Conservation (phyloP, 345 rosid species). For the Aquilaria sinensis region DNA sequence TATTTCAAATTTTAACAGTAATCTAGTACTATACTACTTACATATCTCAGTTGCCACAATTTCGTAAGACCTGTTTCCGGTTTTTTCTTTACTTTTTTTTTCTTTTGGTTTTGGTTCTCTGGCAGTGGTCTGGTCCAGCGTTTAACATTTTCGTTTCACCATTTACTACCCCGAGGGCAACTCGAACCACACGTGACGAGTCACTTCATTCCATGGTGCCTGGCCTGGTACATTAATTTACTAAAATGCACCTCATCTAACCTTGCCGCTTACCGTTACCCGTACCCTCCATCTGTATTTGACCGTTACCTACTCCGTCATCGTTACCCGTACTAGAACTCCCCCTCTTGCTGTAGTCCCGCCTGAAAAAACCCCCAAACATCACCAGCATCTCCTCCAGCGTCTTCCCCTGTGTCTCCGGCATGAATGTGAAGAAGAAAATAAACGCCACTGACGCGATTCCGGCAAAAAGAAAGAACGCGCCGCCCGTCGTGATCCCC, state of each 20-base stretch:
- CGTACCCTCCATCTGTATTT: conserved; percentile 19
- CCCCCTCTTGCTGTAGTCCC: conserved; percentile 11
- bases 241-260: neutral
- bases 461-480: conserved; percentile 61
- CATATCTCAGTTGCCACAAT: too few species aligned
- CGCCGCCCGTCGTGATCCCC: conserved; percentile 70
- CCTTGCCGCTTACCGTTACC: neutral
- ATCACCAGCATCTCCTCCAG: conserved; percentile 77
- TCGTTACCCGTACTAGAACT: conserved; percentile 13
- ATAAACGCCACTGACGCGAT: conserved; percentile 45
- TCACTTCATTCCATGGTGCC: too few species aligned
- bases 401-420: conserved; percentile 80
- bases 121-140: too few species aligned
- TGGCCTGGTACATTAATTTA: too few species aligned
- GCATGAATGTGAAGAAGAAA: conserved; percentile 52
- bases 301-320: conserved; percentile 7
- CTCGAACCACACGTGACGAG: too few species aligned
- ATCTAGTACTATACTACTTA: too few species aligned
- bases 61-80: too few species aligned
- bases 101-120: too few species aligned
- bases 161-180: too few species aligned
- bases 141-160: too few species aligned
- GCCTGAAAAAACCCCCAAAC: conserved; percentile 61
- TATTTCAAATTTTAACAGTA: too few species aligned
- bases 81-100: too few species aligned